phyloP scores from a whole-genome alignment of 768 basidiomycete species.

The Saitozyma podzolica region DNA sequence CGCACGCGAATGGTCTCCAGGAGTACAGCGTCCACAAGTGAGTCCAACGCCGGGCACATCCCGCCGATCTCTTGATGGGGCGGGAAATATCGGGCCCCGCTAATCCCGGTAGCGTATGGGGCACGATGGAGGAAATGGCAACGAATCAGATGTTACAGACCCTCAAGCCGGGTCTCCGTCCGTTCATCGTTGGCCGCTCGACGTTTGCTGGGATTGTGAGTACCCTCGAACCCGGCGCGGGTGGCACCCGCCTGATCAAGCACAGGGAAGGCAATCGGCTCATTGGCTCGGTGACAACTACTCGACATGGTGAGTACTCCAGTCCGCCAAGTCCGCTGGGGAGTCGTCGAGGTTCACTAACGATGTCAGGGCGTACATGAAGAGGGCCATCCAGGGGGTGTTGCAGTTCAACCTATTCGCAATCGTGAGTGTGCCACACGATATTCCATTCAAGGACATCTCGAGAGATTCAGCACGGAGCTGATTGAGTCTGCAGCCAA shows the following conservation, averaged over 20 bases:
- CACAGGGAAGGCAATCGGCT: conserved; percentile 18
- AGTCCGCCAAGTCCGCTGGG: conserved; percentile 1
- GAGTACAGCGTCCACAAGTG: conserved; percentile 34
- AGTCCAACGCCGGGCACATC: neutral
- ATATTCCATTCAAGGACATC: too few species aligned
- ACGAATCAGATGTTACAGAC: conserved; percentile 64
- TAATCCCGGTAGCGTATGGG: conserved; percentile 30
- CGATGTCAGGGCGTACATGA: conserved; percentile 60
- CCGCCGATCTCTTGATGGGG: neutral
- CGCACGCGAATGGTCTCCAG: conserved; percentile 62
- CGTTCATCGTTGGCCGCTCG: conserved; percentile 56
- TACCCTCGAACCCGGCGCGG: neutral
- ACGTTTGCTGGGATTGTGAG: conserved; percentile 30
- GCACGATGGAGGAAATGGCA: conserved; percentile 66
- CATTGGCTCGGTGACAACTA: conserved; percentile 69
- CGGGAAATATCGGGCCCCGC: neutral
- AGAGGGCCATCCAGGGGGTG: conserved; percentile 69
- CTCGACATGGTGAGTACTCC: conserved; percentile 59
- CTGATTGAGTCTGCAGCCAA: neutral
- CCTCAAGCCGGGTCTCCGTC: conserved; percentile 63
- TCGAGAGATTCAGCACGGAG: too few species aligned
- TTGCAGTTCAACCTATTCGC: conserved; percentile 77
- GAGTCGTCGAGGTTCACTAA: neutral
- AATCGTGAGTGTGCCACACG: conserved; percentile 7
- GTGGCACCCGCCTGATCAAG: neutral